Percentiles rank a stretch among this genome's conserved stretches.
phyloP scores from a whole-genome alignment of 1,284 basidiomycete species.

The Gymnopus androsaceus region DNA sequence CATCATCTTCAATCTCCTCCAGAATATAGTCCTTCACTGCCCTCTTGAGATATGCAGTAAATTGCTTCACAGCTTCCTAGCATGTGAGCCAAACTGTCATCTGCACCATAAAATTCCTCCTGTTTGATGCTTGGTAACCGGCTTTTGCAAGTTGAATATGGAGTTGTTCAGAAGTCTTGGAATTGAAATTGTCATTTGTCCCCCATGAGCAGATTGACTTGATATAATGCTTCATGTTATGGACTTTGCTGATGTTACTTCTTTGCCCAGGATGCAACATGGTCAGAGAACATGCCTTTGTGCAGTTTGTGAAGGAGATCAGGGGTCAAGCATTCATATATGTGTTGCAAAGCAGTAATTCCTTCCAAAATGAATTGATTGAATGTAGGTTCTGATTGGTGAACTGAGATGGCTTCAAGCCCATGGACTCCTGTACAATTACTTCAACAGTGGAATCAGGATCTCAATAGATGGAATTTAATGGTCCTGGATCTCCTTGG shows the following conservation, averaged over 20 bases:
- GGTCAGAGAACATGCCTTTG: slow-evolving; percentile 22
- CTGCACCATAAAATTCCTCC: not conserved
- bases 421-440: not conserved
- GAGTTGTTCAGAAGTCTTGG: slow-evolving; percentile 19
- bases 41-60: not conserved
- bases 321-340: slow-evolving; percentile 14
- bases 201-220: slow-evolving; percentile 15
- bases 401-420: not conserved
- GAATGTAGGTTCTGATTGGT: not conserved
- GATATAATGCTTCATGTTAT: slow-evolving; percentile 20
- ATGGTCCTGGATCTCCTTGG: not conserved
- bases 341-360: slow-evolving; percentile 13
- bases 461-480: not conserved
- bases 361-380: slow-evolving; percentile 15
- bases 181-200: slow-evolving; percentile 16
- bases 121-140: slow-evolving; percentile 7
- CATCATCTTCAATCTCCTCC: not conserved
- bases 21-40: not conserved
- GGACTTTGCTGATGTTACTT: slow-evolving; percentile 25
- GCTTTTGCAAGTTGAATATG: not conserved
- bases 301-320: slow-evolving; percentile 18
- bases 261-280: slow-evolving; percentile 3
- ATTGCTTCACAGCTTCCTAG: not conserved
- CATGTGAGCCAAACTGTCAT: slow-evolving; percentile 4
- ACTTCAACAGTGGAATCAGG: not conserved